Base-by-base conservation (phyloP, 2,329 filamentous ascomycete genomes). In the Xylariomycetidae sp. region DNA sequence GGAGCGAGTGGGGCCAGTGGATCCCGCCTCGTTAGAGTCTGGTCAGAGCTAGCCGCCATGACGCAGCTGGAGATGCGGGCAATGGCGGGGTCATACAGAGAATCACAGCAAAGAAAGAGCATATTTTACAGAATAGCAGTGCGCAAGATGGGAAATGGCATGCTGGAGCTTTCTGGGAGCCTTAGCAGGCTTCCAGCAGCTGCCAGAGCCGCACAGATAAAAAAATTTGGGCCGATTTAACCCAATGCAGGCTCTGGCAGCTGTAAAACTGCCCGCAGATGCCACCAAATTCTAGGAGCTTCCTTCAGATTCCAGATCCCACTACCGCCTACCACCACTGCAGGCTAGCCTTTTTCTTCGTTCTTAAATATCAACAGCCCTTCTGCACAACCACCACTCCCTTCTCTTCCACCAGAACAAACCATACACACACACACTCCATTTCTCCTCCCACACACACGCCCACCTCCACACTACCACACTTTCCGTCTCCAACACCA, bases 401-500 rank as follows among this genome's bases (percentile, higher is more conserved):
- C 26, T 35, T 18, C 32, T 26, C 24, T 23, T 16, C n/a, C 19
- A 19, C 28, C 15, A 30, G n/a, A 13, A 10, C 18, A 14, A 14
- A 23, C 8, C 5, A 28, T 14, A 23, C 15, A 29, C 26, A 23
- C 15, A 29, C 26, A 6, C 10, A 13, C 26, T 29, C 25, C 22
- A n/a, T 31, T 23, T 19, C 25, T 17, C 16, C 15, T 30, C 19
- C 19, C 26, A 23, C 19, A 16, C 19, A 33, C 28, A 31, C 29
- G n/a, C 34, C 31, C 29, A 20, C 37, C 18, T 27, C 19, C 2
- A 17, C 26, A 25, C 24, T 15, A 20, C 25, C 33, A 26, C 37
- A 14, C 36, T 40, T 42, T 35, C 39, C 37, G 44, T 42, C 35
- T 43, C 14, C 26, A 36, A 33, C n/a, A 16, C 18, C 14, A 16